These are phyloP conservation scores for Tylopilus balloui DNA, from an alignment of 768 basidiomycete genomes.

Conservation along the genomic window DNA sequence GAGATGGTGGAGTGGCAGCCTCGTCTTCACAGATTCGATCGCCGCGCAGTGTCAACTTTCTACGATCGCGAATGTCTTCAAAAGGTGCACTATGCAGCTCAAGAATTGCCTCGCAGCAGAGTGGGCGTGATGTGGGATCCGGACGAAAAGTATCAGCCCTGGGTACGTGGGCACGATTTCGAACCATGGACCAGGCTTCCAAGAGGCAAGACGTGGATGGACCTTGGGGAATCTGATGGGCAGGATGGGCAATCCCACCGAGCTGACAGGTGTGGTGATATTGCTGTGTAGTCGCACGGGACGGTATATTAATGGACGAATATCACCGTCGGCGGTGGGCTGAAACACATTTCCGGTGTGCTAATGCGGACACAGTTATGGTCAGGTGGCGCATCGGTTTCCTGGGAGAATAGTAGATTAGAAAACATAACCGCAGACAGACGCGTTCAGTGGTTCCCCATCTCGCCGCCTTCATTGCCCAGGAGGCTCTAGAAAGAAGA, in stretches of 20 bases:
- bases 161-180: constrained; percentile 43
- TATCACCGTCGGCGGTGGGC: constrained; percentile 40
- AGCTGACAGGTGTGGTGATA: constrained; percentile 37
- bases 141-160: constrained; percentile 41
- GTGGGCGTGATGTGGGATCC: constrained; percentile 39
- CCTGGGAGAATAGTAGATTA: neutral
- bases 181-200: constrained; percentile 34
- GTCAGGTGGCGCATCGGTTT: constrained; percentile 20
- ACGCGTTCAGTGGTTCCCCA: neutral
- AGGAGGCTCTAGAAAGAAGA: neutral
- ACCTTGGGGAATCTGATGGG: constrained; percentile 39
- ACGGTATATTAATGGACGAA: constrained; percentile 42
- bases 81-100: constrained; percentile 40
- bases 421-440: neutral
- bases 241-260: constrained; percentile 39
- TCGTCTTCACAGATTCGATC: constrained; percentile 42
- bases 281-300: constrained; percentile 41
- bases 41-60: constrained; percentile 41
- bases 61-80: constrained; percentile 39
- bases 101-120: constrained; percentile 39
- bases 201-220: constrained; percentile 35
- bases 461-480: neutral
- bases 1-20: too few species aligned
- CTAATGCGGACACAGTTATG: neutral
- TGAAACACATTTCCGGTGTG: neutral